phyloP scores from a whole-genome alignment of 176 grass and related monocot species.

The Rhipidocladum racemiflorum region DNA sequence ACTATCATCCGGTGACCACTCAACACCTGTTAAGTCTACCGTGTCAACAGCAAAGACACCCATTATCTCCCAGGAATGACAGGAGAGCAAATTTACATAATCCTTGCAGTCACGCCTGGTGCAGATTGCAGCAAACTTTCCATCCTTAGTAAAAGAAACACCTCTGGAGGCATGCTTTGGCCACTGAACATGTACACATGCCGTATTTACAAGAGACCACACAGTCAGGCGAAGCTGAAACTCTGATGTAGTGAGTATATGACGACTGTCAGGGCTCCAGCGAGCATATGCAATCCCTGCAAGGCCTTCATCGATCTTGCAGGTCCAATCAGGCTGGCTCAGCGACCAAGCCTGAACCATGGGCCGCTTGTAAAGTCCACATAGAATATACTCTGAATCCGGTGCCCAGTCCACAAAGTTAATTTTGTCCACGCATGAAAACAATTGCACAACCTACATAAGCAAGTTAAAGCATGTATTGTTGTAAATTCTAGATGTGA shows the following conservation, averaged over 20 bases:
- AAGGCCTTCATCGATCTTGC: constrained; percentile 82
- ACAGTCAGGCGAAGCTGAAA: constrained; percentile 95
- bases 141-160: constrained; percentile 89
- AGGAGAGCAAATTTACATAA: constrained; percentile 86
- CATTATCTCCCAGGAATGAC: constrained; percentile 96
- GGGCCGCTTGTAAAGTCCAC: constrained; percentile 85
- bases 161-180: constrained; percentile 74
- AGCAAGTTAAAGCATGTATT: constrained; percentile 25
- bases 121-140: constrained; percentile 84
- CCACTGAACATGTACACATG: constrained; percentile 94
- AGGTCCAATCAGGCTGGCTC: constrained; percentile 92
- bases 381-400: constrained; percentile 88
- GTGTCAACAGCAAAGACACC: constrained; percentile 78
- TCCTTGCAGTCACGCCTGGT: constrained; percentile 96
- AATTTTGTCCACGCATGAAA: constrained; percentile 96
- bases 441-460: constrained; percentile 76
- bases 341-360: constrained; percentile 96
- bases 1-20: constrained; percentile 94
- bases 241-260: constrained; percentile 92
- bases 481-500: not conserved
- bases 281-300: constrained; percentile 87
- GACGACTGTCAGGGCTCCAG: constrained; percentile 95
- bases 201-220: constrained; percentile 89
- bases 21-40: constrained; percentile 73
- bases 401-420: constrained; percentile 92